Conservation (phyloP, 371 early-diverging fungal genomes). For the Dinochytrium kinnereticum region DNA sequence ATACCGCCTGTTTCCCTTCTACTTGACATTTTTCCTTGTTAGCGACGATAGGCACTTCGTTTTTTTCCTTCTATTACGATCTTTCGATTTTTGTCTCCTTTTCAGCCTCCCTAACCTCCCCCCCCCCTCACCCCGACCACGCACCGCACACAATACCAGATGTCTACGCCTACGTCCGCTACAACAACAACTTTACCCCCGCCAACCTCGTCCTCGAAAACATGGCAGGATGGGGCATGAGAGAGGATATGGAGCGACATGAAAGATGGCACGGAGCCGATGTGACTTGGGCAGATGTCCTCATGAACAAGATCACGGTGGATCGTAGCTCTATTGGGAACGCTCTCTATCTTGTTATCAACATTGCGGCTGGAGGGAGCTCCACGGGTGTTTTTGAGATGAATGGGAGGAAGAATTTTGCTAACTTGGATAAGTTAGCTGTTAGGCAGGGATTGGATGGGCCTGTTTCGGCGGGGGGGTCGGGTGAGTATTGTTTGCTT, state of each 20-base stretch:
- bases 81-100: too few relatives aligned
- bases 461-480: neutral
- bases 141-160: too few relatives aligned
- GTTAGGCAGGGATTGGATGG: conserved; percentile 19
- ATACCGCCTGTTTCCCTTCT: neutral
- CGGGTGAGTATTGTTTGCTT: neutral
- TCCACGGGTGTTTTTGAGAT: conserved; percentile 30
- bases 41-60: too few relatives aligned
- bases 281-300: conserved; percentile 57
- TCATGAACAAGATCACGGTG: conserved; percentile 53
- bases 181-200: conserved; percentile 47
- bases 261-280: conserved; percentile 53
- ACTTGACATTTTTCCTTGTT: neutral
- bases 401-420: conserved; percentile 42
- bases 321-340: conserved; percentile 54
- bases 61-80: too few relatives aligned
- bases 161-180: conserved; percentile 51
- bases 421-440: conserved; percentile 37
- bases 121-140: too few relatives aligned
- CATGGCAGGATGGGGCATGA: conserved; percentile 56
- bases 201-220: conserved; percentile 34
- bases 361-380: conserved; percentile 49
- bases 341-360: conserved; percentile 53
- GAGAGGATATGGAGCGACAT: conserved; percentile 52
- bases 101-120: too few relatives aligned